Evolutionary conservation across 148 eudicot species (phyloP).

Genomic region (Pouteria glomerata): DNA sequence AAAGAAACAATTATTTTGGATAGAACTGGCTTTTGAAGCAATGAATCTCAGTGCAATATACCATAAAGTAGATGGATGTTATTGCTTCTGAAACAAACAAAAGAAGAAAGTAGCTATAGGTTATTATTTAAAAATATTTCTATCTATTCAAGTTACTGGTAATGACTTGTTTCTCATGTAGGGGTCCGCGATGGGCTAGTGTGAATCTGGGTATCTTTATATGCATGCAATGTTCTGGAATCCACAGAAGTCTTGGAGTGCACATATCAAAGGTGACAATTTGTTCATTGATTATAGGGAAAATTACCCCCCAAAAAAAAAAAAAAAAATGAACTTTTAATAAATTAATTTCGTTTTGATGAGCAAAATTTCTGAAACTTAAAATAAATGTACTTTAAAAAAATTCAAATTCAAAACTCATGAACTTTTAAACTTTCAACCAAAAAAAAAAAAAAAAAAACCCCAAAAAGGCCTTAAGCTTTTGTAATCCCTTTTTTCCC

Average conservation of each 20-base stretch:
- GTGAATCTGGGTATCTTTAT: conserved; percentile 93
- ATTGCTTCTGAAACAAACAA: too few species aligned
- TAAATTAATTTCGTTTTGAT: too few species aligned
- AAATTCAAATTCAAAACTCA: too few species aligned
- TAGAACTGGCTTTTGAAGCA: not conserved
- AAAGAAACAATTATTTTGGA: not conserved
- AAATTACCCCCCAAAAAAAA: too few species aligned
- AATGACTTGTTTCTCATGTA: conserved; percentile 23
- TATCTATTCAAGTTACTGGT: conserved; percentile 3
- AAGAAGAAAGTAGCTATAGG: too few species aligned
- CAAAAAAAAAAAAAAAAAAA: too few species aligned
- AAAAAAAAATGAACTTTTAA: too few species aligned
- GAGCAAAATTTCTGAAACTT: too few species aligned
- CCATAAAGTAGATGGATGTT: not conserved
- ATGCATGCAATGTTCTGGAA: conserved; percentile 99
- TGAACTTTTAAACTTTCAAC: too few species aligned
- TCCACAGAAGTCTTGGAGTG: conserved; percentile 97
- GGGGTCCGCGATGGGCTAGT: conserved; percentile 99
- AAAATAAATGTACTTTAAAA: too few species aligned
- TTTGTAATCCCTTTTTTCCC: too few species aligned
- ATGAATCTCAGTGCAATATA: not conserved
- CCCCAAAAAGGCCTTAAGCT: too few species aligned
- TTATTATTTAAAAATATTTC: not conserved
- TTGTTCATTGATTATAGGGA: conserved; percentile 8
- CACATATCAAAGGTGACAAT: conserved; percentile 88